These are phyloP conservation scores for Aspergillus panamensis DNA, from an alignment of 495 filamentous ascomycete genomes.

Conservation along the genomic window DNA sequence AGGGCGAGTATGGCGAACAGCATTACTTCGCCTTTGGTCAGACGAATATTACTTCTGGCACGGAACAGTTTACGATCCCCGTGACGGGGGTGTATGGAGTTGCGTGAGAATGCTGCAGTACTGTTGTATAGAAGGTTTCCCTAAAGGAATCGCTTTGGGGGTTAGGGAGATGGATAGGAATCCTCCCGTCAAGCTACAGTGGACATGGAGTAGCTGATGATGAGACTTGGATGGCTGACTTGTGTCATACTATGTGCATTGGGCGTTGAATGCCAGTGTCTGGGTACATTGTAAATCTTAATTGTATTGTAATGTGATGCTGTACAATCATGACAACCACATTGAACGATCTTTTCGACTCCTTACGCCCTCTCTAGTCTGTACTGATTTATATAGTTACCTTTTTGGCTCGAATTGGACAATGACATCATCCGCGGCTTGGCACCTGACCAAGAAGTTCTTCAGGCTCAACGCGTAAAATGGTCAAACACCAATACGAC, in stretches of 20 bases:
- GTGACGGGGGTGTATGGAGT: slow-evolving; percentile 30
- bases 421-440: slow-evolving; percentile 14
- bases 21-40: slow-evolving; percentile 22
- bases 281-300: background rate
- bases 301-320: background rate
- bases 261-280: background rate
- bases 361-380: background rate
- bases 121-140: background rate
- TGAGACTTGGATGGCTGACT: background rate
- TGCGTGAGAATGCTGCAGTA: slow-evolving; percentile 13
- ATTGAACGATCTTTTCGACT: background rate
- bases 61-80: slow-evolving; percentile 21
- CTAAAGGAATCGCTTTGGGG: no score
- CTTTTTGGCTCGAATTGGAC: background rate
- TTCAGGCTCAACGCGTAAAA: background rate
- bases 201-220: background rate
- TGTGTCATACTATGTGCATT: background rate
- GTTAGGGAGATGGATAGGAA: no score
- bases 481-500: background rate
- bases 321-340: background rate
- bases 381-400: background rate
- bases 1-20: slow-evolving; percentile 17
- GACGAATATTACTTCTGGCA: slow-evolving; percentile 20
- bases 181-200: no score
- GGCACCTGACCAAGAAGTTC: background rate